Evolutionary conservation across 2,329 filamentous ascomycete genomes (phyloP).

Genomic region (Eurotiales sp.): DNA sequence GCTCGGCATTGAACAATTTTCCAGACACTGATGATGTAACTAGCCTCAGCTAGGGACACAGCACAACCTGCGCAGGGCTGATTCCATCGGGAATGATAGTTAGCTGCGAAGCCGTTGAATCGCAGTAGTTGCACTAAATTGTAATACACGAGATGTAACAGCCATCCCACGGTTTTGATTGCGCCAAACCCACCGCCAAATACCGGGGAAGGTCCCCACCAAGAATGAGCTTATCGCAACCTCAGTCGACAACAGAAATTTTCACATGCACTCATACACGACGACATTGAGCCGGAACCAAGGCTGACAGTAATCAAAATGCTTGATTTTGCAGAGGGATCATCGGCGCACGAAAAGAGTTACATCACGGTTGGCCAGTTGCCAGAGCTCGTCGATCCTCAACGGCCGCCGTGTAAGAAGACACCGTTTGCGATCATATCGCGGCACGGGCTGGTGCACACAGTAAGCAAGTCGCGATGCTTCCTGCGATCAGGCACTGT

Average conservation of each 20-base stretch:
- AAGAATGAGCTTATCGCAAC: constrained; percentile 12
- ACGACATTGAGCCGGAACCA: too few species aligned
- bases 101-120: too few species aligned
- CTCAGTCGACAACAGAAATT: constrained; percentile 7
- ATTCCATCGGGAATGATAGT: background rate
- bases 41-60: too few species aligned
- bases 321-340: constrained; percentile 41
- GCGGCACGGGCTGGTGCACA: constrained; percentile 65
- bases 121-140: too few species aligned
- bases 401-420: constrained; percentile 66
- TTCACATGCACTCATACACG: background rate
- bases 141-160: too few species aligned
- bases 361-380: constrained; percentile 68
- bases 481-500: background rate
- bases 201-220: background rate
- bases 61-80: too few species aligned
- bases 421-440: constrained; percentile 71
- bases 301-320: too few species aligned
- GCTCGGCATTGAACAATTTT: too few species aligned
- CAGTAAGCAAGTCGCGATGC: constrained; percentile 41
- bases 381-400: constrained; percentile 63
- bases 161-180: background rate
- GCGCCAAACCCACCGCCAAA: background rate
- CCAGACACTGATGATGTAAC: too few species aligned
- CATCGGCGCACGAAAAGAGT: constrained; percentile 56